Percentiles rank a stretch among this genome's conserved stretches.
Conservation (phyloP, 2,329 filamentous ascomycete species). For the Fusarium anthophilum region DNA sequence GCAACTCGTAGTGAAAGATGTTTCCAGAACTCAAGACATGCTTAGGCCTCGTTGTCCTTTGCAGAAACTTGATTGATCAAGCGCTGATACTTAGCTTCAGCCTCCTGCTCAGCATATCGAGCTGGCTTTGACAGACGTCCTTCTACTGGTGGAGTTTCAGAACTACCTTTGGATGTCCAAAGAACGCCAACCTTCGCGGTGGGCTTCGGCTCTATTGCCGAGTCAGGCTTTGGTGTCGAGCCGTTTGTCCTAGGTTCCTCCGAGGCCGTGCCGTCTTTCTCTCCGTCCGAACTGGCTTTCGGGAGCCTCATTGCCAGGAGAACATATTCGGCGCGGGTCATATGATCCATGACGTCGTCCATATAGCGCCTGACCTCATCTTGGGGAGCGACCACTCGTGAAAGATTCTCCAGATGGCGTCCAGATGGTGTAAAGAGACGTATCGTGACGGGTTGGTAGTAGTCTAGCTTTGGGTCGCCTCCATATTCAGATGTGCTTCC, state of each 20-base stretch:
- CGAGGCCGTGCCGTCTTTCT: constrained; percentile 40
- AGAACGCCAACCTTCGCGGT: constrained; percentile 47
- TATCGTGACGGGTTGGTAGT: constrained; percentile 79
- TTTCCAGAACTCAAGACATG: neutral
- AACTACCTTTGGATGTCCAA: constrained; percentile 46
- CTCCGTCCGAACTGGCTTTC: constrained; percentile 48
- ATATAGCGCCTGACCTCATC: constrained; percentile 74
- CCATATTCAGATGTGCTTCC: constrained; percentile 73
- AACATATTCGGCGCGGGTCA: constrained; percentile 74
- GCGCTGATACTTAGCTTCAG: constrained; percentile 49
- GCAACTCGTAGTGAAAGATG: neutral
- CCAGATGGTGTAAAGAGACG: constrained; percentile 64
- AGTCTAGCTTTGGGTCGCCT: constrained; percentile 71
- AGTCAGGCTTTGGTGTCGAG: constrained; percentile 45
- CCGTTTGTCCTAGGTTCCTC: constrained; percentile 47
- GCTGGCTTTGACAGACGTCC: constrained; percentile 35
- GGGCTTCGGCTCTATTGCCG: constrained; percentile 37
- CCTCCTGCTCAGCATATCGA: constrained; percentile 49
- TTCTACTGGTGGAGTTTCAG: constrained; percentile 28
- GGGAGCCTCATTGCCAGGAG: constrained; percentile 74
- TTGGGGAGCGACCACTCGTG: constrained; percentile 68
- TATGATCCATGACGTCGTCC: constrained; percentile 75
- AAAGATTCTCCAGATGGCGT: constrained; percentile 68
- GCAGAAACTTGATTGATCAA: constrained; percentile 50
- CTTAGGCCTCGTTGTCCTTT: constrained; percentile 43